These are phyloP conservation scores for Hericium erinaceus DNA, from an alignment of 768 basidiomycete genomes.

Conservation along the genomic window DNA sequence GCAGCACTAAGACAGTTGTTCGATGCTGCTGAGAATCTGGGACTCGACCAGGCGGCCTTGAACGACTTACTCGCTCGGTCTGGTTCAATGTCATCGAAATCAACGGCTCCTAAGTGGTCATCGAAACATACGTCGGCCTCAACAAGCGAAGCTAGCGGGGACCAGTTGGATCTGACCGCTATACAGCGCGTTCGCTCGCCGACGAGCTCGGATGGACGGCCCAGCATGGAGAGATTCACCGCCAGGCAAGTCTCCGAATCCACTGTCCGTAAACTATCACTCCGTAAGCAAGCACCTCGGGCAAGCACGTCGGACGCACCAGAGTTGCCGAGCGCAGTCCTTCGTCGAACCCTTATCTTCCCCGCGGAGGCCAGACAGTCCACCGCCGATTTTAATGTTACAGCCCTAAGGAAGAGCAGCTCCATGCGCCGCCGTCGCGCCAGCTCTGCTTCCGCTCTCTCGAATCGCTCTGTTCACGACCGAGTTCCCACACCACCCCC, in stretches of 20 bases:
- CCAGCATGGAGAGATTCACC: conserved; percentile 2
- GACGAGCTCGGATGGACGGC: conserved; percentile 18
- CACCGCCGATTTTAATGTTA: conserved; percentile 41
- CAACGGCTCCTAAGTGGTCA: conserved; percentile 35
- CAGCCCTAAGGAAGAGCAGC: conserved; percentile 10
- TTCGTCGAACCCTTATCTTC: conserved; percentile 74
- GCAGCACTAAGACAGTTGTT: conserved; percentile 64
- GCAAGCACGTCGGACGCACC: conserved; percentile 1
- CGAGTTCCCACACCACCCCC: conserved; percentile 84
- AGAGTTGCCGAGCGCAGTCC: conserved; percentile 34
- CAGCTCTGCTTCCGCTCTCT: conserved; percentile 47
- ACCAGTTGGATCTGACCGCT: neutral
- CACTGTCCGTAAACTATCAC: neutral
- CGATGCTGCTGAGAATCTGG: conserved; percentile 65
- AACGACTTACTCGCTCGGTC: conserved; percentile 67
- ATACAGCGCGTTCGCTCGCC: conserved; percentile 10
- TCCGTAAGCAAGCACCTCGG: conserved; percentile 6
- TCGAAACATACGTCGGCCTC: conserved; percentile 34
- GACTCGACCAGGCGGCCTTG: conserved; percentile 63
- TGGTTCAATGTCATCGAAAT: conserved; percentile 47
- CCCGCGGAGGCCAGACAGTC: conserved; percentile 58
- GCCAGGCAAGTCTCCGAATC: conserved; percentile 2
- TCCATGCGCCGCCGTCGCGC: conserved; percentile 48
- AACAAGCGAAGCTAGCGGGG: conserved; percentile 18
- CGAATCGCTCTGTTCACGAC: conserved; percentile 69